Evolutionary conservation across 805 yeast genomes (phyloP).

Genomic region (Starmera dryadoides): DNA sequence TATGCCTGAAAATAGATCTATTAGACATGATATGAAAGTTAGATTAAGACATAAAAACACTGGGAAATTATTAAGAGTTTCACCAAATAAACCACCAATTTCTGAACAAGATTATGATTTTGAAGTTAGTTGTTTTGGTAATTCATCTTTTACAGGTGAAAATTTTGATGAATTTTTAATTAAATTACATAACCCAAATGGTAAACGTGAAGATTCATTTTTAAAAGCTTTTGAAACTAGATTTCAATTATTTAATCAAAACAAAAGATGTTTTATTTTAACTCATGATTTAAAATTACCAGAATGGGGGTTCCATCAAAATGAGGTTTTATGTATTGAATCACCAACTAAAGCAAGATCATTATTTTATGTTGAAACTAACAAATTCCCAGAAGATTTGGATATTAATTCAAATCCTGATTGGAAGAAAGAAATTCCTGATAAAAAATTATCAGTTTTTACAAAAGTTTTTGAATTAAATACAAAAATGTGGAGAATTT

Average conservation of each 20-base stretch:
- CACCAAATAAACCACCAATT: conserved; percentile 71
- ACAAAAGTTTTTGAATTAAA: conserved; percentile 16
- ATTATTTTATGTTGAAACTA: conserved; percentile 67
- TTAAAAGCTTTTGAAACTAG: conserved; percentile 44
- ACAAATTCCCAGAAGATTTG: conserved; percentile 24
- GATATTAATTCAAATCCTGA: conserved; percentile 19
- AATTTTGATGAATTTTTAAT: conserved; percentile 66
- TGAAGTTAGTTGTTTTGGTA: conserved; percentile 74
- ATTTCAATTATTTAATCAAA: conserved; percentile 61
- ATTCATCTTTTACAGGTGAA: conserved; percentile 54
- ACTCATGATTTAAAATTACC: conserved; percentile 74
- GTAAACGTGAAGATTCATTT: conserved; percentile 25
- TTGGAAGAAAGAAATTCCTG: conserved; percentile 16
- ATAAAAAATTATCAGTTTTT: conserved; percentile 10
- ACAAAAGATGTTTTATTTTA: conserved; percentile 61
- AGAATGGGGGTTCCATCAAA: conserved; percentile 78
- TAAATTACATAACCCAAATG: conserved; percentile 34
- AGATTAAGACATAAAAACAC: conserved; percentile 68
- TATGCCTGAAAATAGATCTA: conserved; percentile 23
- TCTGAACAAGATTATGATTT: conserved; percentile 85
- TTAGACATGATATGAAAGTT: conserved; percentile 33
- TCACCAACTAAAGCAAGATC: conserved; percentile 63
- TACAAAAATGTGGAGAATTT: conserved; percentile 9
- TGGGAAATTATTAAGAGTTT: conserved; percentile 62
- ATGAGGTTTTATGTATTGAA: conserved; percentile 82